phyloP scores from a whole-genome alignment of 2,329 filamentous ascomycete genomes.

The Alternaria sp. region DNA sequence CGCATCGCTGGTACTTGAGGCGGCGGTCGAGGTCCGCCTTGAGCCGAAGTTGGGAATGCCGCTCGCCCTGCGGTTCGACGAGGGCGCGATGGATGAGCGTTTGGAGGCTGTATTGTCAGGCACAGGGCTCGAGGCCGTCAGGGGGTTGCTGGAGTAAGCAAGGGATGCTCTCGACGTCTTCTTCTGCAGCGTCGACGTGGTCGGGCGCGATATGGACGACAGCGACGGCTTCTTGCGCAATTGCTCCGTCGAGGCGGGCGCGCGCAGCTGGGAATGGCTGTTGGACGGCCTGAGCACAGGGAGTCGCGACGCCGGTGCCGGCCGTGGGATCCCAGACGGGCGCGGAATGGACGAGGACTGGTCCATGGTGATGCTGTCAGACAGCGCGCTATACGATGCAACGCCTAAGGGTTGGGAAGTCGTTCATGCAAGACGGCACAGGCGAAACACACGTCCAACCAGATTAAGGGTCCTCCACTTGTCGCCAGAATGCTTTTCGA shows the following conservation, averaged over 20 bases:
- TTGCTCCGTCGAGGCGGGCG: conserved; percentile 54
- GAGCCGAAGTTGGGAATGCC: conserved; percentile 25
- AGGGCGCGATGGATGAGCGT: conserved; percentile 30
- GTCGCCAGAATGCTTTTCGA: conserved; percentile 8
- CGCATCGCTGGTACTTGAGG: conserved; percentile 23
- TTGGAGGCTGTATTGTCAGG: conserved; percentile 23
- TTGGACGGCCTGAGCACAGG: conserved; percentile 54
- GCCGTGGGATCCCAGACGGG: conserved; percentile 55
- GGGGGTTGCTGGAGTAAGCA: conserved; percentile 28
- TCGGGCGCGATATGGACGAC: conserved; percentile 26
- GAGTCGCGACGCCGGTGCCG: conserved; percentile 56
- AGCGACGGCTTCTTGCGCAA: conserved; percentile 41
- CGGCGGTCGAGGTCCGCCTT: conserved; percentile 15
- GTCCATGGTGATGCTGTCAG: conserved; percentile 43
- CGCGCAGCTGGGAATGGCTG: conserved; percentile 50
- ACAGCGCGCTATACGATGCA: conserved; percentile 17
- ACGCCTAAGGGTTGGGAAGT: conserved; percentile 3
- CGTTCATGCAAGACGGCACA: conserved; percentile 7
- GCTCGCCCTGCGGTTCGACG: conserved; percentile 25
- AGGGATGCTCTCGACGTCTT: conserved; percentile 42
- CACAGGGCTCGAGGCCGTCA: conserved; percentile 5
- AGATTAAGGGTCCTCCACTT: conserved; percentile 3
- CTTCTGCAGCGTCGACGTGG: conserved; percentile 34
- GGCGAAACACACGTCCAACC: conserved; percentile 14
- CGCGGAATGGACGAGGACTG: conserved; percentile 36